These are phyloP conservation scores for Cardamine resedifolia DNA, from an alignment of 345 rosid genomes.

Conservation along the genomic window DNA sequence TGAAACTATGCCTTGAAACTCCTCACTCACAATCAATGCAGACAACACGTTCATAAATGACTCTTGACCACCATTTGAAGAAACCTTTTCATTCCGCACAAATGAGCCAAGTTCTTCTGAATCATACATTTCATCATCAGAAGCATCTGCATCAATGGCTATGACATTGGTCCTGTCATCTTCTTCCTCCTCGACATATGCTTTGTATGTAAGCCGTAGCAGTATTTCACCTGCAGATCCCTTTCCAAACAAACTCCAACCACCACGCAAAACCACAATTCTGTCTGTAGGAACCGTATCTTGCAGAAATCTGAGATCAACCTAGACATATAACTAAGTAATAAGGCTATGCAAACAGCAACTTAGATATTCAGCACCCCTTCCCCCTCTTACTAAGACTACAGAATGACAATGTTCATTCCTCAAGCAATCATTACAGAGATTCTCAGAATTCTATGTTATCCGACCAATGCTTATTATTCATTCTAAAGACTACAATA, in stretches of 20 bases:
- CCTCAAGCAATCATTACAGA: not conserved
- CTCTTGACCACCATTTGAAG: slow-evolving; percentile 53
- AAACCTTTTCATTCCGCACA: slow-evolving; percentile 29
- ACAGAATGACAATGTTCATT: not conserved
- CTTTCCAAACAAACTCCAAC: slow-evolving; percentile 67
- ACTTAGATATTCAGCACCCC: not conserved
- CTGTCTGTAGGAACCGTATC: slow-evolving; percentile 90
- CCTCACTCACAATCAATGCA: slow-evolving; percentile 79
- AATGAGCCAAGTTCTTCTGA: slow-evolving; percentile 46
- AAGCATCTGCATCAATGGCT: slow-evolving; percentile 46
- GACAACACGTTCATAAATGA: slow-evolving; percentile 83
- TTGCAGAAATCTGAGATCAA: slow-evolving; percentile 67
- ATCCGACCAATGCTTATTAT: not conserved
- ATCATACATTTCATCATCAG: slow-evolving; percentile 69
- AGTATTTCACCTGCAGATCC: slow-evolving; percentile 72
- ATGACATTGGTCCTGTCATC: slow-evolving; percentile 50
- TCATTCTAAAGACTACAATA: slow-evolving; percentile 7
- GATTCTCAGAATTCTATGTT: not conserved
- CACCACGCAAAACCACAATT: slow-evolving; percentile 60
- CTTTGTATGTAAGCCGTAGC: slow-evolving; percentile 83
- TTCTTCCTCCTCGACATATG: slow-evolving; percentile 90
- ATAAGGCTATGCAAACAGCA: slow-evolving; percentile 8
- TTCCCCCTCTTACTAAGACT: not conserved
- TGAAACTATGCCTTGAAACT: slow-evolving; percentile 86
- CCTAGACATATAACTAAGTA: slow-evolving; percentile 48